Conservation (phyloP, 441 rosid genomes). For the Biscutella laevigata region DNA sequence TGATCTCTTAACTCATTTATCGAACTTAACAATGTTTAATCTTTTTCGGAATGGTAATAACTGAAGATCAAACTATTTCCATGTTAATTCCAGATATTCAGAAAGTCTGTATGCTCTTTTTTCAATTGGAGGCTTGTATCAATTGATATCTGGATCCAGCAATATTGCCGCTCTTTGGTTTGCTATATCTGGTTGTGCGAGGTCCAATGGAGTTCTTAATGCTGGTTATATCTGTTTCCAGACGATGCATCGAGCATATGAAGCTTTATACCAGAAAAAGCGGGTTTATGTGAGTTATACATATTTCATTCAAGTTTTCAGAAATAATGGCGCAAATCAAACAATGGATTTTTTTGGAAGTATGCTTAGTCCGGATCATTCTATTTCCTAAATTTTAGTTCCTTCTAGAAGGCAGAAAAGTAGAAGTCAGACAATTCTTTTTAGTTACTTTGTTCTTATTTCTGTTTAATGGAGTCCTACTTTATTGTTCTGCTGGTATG, state of each 20-base stretch:
- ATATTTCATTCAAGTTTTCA: not conserved
- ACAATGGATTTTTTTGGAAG: not conserved
- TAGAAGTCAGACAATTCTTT: not conserved
- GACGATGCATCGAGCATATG: slow-evolving; percentile 66
- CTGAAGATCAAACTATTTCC: not conserved
- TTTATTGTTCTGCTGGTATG: not conserved
- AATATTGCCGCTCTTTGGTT: slow-evolving; percentile 62
- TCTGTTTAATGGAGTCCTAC: not conserved
- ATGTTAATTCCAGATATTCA: slow-evolving; percentile 56
- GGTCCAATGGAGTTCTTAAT: slow-evolving; percentile 88
- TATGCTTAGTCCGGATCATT: not conserved
- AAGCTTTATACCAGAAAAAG: slow-evolving; percentile 43
- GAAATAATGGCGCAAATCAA: not conserved
- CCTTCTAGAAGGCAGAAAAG: not conserved
- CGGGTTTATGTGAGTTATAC: slow-evolving; percentile 42
- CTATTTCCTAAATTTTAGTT: not conserved
- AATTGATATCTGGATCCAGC: slow-evolving; percentile 51
- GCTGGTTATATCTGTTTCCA: slow-evolving; percentile 86
- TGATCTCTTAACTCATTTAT: not conserved
- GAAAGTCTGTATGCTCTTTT: slow-evolving; percentile 75
- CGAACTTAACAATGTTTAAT: not conserved
- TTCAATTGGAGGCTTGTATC: slow-evolving; percentile 70
- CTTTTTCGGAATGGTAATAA: not conserved
- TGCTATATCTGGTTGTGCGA: slow-evolving; percentile 76
- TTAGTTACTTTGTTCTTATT: not conserved